Conservation (phyloP, 2,329 filamentous ascomycete genomes). For the Fusarium sp. region DNA sequence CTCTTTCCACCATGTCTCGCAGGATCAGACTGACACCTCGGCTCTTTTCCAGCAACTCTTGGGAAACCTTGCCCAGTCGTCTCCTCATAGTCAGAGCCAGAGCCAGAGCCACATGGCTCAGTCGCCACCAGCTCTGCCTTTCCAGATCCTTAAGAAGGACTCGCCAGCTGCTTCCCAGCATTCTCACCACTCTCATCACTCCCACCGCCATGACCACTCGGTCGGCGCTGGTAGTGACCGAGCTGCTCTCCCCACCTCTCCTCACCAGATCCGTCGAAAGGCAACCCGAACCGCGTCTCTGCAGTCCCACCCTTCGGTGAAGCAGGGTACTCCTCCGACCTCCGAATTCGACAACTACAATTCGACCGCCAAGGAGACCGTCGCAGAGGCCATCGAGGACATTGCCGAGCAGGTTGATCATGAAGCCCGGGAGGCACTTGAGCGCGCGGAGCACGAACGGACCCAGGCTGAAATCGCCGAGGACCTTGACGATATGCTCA, state of each 20-base stretch:
- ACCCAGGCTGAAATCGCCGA: constrained; percentile 55
- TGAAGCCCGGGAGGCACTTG: constrained; percentile 71
- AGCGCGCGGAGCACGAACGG: constrained; percentile 60
- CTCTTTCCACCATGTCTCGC: constrained; percentile 39
- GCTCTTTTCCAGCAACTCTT: constrained; percentile 50
- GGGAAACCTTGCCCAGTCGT: constrained; percentile 49
- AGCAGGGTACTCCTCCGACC: constrained; percentile 43
- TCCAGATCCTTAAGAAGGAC: constrained; percentile 62
- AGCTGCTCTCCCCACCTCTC: constrained; percentile 55
- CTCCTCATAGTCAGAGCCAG: constrained; percentile 53
- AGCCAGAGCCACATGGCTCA: constrained; percentile 45
- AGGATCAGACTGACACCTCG: constrained; percentile 51
- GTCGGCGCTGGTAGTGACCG: constrained; percentile 51
- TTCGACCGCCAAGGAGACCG: constrained; percentile 68
- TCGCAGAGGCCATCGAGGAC: constrained; percentile 73
- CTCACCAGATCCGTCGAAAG: constrained; percentile 51
- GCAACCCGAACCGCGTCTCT: constrained; percentile 48
- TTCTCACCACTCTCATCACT: constrained; percentile 50
- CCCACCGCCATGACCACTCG: constrained; percentile 48
- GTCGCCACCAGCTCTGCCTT: constrained; percentile 43
- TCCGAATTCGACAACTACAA: constrained; percentile 43
- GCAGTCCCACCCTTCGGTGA: constrained; percentile 40
- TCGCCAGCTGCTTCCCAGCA: constrained; percentile 50
- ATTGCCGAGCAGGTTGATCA: constrained; percentile 63
- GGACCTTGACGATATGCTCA: constrained; percentile 58